phyloP scores from a whole-genome alignment of 148 eudicot species.

The Oxyria digyna region DNA sequence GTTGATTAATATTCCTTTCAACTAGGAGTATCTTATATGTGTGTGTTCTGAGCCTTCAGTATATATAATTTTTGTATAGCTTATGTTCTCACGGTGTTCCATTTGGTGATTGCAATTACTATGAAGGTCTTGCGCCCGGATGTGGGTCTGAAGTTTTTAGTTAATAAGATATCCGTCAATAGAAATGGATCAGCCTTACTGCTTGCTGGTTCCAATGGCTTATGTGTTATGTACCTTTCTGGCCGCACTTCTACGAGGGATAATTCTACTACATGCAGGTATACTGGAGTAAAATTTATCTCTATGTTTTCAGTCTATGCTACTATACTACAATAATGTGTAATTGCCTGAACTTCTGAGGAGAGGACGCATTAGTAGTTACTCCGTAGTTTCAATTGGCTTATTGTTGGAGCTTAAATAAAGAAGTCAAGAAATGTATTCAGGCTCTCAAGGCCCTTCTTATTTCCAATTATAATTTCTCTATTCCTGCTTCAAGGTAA shows the following conservation, averaged over 20 bases:
- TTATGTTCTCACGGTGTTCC: neutral
- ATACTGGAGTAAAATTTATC: neutral
- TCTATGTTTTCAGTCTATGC: neutral
- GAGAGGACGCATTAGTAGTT: neutral
- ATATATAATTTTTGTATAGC: neutral
- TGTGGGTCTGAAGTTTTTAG: conserved; percentile 38
- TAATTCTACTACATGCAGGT: conserved; percentile 68
- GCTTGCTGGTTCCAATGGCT: conserved; percentile 53
- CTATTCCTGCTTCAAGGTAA: too few relatives aligned
- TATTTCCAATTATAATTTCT: too few relatives aligned
- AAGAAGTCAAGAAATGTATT: neutral
- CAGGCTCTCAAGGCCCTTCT: too few relatives aligned
- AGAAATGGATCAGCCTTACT: conserved; percentile 73
- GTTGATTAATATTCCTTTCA: neutral
- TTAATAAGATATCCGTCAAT: conserved; percentile 59
- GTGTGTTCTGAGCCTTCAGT: neutral
- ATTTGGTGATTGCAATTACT: neutral
- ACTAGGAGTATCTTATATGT: neutral
- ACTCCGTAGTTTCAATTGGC: neutral
- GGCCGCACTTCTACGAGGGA: conserved; percentile 48
- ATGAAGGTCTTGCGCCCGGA: conserved; percentile 63
- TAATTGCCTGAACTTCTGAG: neutral
- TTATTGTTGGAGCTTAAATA: neutral
- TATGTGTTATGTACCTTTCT: conserved; percentile 59
- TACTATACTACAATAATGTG: neutral